phyloP scores from a whole-genome alignment of 192 early-diverging fungal genomes.

The Coemansia sp. region DNA sequence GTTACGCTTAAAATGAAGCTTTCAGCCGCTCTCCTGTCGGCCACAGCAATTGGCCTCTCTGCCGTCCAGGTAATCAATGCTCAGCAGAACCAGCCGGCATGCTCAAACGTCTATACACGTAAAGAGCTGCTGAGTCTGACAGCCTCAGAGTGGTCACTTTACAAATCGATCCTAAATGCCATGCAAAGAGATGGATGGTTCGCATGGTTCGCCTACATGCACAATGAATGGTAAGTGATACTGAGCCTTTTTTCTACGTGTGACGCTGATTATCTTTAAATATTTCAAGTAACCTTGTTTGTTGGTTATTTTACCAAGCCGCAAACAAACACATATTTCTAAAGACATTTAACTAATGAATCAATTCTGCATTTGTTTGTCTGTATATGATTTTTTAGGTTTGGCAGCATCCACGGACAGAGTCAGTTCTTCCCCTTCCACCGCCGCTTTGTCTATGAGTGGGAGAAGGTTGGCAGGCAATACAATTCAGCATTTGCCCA shows the following conservation, averaged over 20 bases:
- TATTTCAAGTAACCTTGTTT: neutral
- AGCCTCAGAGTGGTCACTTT: conserved; percentile 25
- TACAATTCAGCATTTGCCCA: conserved; percentile 38
- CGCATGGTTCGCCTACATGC: conserved; percentile 46
- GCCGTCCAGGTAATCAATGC: conserved; percentile 21
- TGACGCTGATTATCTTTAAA: neutral
- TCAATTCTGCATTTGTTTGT: conserved; percentile 4
- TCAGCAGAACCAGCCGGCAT: conserved; percentile 44
- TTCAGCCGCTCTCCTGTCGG: conserved; percentile 14
- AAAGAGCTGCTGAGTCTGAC: conserved; percentile 49
- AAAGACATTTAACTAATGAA: no score
- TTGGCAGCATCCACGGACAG: conserved; percentile 50
- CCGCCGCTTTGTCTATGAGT: conserved; percentile 54
- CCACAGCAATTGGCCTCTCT: conserved; percentile 34
- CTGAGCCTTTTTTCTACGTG: neutral
- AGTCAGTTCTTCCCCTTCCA: conserved; percentile 59
- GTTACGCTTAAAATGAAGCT: conserved; percentile 33
- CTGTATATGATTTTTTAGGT: conserved; percentile 17
- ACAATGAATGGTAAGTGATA: conserved; percentile 34
- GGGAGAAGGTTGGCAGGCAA: conserved; percentile 46
- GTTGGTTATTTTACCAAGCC: neutral
- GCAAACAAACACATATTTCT: no score
- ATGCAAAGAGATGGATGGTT: conserved; percentile 55
- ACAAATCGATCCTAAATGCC: conserved; percentile 23
- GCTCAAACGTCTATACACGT: conserved; percentile 50